Conservation (phyloP, 441 rosid species). For the Omphalea diandra region DNA sequence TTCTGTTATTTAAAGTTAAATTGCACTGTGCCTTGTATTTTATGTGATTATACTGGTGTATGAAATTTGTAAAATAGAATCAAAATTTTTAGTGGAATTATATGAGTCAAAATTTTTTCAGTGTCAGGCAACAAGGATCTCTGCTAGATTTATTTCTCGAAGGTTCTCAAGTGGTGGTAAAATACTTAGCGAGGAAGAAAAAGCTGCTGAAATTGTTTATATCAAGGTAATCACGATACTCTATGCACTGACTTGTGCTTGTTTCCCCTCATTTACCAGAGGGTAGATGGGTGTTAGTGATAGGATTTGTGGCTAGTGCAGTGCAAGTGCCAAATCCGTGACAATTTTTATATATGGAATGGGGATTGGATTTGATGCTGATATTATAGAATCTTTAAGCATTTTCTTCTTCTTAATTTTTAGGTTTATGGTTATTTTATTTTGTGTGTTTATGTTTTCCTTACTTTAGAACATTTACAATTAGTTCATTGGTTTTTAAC, state of each 20-base stretch:
- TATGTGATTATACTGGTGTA: too few relatives aligned
- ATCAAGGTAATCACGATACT: conserved; percentile 58
- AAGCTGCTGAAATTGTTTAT: conserved; percentile 86
- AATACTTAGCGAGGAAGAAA: conserved; percentile 86
- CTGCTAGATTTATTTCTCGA: conserved; percentile 47
- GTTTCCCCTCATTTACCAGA: neutral
- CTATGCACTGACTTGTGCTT: neutral
- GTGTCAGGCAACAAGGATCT: conserved; percentile 47
- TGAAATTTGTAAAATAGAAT: neutral
- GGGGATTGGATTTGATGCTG: neutral
- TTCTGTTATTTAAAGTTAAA: neutral
- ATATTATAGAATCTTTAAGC: neutral
- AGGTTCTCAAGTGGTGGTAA: conserved; percentile 79
- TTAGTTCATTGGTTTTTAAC: neutral
- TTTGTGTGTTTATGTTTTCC: neutral
- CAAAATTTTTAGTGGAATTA: neutral
- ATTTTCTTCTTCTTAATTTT: neutral
- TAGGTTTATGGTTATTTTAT: neutral
- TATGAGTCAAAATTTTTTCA: neutral
- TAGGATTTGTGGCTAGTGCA: neutral
- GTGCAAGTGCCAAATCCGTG: neutral
- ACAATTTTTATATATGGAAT: neutral
- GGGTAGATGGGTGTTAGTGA: neutral
- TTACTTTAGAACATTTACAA: neutral
- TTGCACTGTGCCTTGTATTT: too few relatives aligned